Percentiles rank a stretch among this genome's conserved stretches.
Evolutionary conservation across 805 yeast genomes (phyloP).

Genomic region (Candida chauliodis): DNA sequence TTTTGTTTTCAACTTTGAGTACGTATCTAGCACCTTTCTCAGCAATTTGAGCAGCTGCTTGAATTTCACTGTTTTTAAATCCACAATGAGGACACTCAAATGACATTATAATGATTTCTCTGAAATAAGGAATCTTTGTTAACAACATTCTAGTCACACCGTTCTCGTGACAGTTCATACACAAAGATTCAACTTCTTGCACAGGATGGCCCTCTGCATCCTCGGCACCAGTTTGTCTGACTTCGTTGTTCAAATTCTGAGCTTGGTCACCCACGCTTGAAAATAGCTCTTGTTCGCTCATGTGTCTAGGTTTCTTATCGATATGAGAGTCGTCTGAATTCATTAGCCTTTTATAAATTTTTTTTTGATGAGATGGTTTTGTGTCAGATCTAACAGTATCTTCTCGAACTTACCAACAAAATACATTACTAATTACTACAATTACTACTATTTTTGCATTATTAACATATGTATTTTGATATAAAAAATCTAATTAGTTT

Average conservation of each 20-base stretch:
- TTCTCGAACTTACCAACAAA: background rate
- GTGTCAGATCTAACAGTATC: background rate
- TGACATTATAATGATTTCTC: slow-evolving; percentile 90
- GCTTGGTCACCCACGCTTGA: slow-evolving; percentile 40
- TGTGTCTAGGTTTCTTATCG: slow-evolving; percentile 13
- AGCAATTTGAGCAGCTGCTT: slow-evolving; percentile 91
- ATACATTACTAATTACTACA: too few species aligned
- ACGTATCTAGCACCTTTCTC: slow-evolving; percentile 79
- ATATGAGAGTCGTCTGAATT: slow-evolving; percentile 13
- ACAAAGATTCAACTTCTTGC: slow-evolving; percentile 89
- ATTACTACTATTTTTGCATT: too few species aligned
- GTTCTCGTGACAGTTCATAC: slow-evolving; percentile 90
- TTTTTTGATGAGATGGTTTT: slow-evolving; percentile 5
- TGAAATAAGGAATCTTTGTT: slow-evolving; percentile 87
- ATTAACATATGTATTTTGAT: too few species aligned
- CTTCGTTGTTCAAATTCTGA: slow-evolving; percentile 32
- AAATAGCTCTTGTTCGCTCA: slow-evolving; percentile 19
- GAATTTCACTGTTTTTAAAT: slow-evolving; percentile 85
- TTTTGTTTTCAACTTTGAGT: slow-evolving; percentile 60
- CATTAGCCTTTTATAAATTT: slow-evolving; percentile 1
- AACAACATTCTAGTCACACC: slow-evolving; percentile 82
- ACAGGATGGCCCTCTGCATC: slow-evolving; percentile 92
- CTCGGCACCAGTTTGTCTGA: slow-evolving; percentile 67
- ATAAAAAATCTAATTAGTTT: too few species aligned
- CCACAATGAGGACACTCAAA: slow-evolving; percentile 96